Base-by-base conservation (phyloP, 2,329 filamentous ascomycete species). In the Nigrograna mackinnonii region DNA sequence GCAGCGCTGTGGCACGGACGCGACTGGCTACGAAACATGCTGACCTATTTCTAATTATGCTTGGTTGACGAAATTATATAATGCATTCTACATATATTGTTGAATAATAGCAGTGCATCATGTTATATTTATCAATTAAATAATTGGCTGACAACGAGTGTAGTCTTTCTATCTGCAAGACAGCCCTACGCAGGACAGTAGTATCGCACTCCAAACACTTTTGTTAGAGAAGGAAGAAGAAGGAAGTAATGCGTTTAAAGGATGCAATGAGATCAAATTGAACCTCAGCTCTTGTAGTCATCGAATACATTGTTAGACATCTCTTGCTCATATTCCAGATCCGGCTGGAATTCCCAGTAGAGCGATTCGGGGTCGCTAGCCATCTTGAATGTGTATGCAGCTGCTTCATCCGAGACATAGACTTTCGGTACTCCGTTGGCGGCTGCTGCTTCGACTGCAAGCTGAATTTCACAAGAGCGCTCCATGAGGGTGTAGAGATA, bases 401-500 rank as follows among this genome's bases (percentile, higher is more conserved):
- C 79, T 33, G 76, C 75, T 49, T 81, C 77, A 26, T 83, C 78
- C n/a, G 71, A 71, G 37, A 84, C 76, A 14, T 77, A 68, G 6
- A 77, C 63, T 57, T 83, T 83, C 22, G 71, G 63, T 9, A 79
- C 54, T 0, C 74, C 73, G 31, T 77, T 76, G 11, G 73, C 77
- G 2, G 77, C 79, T 0, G 86, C 85, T 0, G 85, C 84, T 68
- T 90, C 86, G 26, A 83, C 81, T 52, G 78, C 71, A 38, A 89
- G 70, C 69, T 90, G 86, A 22, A 87, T 78, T 42, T 82, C 76
- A 61, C 86, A 89, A 35, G 79, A 82, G 36, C 84, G 76, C 64
- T 90, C 86, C 63, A 89, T 75, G 33, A 86, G 68, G 0, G 80
- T 82, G 59, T 88, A 86, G 38, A 89, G 64, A 63, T 84, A 90